A percentile compares a stretch with the other conserved stretches of the same genome.
Conservation (phyloP, 768 basidiomycete species). For the Boletus edulis region DNA sequence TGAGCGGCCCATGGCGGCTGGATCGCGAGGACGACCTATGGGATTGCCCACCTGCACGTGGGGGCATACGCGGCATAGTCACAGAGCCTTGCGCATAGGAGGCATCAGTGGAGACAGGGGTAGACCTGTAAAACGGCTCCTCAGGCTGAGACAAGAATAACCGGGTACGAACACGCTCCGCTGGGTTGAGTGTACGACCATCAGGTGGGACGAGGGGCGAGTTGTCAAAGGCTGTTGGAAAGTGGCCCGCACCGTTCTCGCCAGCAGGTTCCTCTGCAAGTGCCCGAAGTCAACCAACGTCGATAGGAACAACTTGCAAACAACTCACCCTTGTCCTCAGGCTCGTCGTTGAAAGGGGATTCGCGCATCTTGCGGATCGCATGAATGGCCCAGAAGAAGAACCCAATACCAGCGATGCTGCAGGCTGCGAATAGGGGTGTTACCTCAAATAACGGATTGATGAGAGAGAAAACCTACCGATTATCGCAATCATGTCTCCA, state of each 20-base stretch:
- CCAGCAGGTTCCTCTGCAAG: background rate
- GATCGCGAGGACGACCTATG: background rate
- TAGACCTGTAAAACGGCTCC: background rate
- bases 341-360: constrained; percentile 2
- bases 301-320: too few relatives aligned
- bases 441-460: background rate
- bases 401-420: constrained; percentile 18
- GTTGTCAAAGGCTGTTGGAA: background rate
- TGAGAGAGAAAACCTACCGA: constrained; percentile 11
- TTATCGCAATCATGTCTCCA: constrained; percentile 22
- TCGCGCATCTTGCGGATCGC: constrained; percentile 19
- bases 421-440: constrained; percentile 6
- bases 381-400: constrained; percentile 20
- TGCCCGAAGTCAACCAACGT: background rate
- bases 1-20: background rate
- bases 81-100: background rate
- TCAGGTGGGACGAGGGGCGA: background rate
- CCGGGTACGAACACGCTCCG: constrained; percentile 11
- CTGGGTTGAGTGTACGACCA: constrained; percentile 1
- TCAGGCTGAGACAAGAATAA: background rate
- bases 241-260: background rate
- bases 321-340: constrained; percentile 1
- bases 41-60: background rate
- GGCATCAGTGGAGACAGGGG: background rate
- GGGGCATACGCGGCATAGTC: background rate